These are phyloP conservation scores for Erodium chrysanthum DNA, from an alignment of 441 rosid genomes.

Conservation along the genomic window DNA sequence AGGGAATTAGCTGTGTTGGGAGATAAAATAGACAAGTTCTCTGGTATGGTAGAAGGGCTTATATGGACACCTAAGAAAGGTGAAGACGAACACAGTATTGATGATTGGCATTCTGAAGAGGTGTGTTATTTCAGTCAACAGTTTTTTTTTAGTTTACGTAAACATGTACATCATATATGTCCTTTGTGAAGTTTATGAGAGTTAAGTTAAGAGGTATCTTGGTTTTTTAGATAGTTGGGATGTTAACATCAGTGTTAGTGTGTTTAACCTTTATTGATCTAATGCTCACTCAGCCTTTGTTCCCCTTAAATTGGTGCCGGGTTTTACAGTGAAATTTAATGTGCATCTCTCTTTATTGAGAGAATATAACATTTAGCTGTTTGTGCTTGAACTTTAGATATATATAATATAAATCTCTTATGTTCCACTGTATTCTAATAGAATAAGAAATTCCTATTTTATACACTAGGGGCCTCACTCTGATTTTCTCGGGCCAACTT, in stretches of 20 bases:
- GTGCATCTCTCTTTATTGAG: not conserved
- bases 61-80: constrained; percentile 80
- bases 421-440: not conserved
- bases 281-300: not conserved
- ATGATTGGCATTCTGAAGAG: constrained; percentile 68
- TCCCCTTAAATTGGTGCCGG: not conserved
- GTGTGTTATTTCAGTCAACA: constrained; percentile 26
- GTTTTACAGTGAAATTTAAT: not conserved
- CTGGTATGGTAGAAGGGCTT: constrained; percentile 84
- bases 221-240: not conserved
- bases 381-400: not conserved
- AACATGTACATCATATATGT: not conserved
- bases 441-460: constrained; percentile 10
- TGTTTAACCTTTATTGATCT: not conserved
- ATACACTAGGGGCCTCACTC: constrained; percentile 74
- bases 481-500: constrained; percentile 61
- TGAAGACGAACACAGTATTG: constrained; percentile 34
- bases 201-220: not conserved
- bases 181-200: not conserved
- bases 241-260: not conserved
- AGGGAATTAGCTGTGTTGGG: constrained; percentile 79
- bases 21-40: constrained; percentile 71
- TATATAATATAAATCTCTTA: not conserved
- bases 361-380: not conserved
- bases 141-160: not conserved